Evolutionary conservation across 73 alveolate genomes (phyloP).

Genomic region (Effrenium voratum): DNA sequence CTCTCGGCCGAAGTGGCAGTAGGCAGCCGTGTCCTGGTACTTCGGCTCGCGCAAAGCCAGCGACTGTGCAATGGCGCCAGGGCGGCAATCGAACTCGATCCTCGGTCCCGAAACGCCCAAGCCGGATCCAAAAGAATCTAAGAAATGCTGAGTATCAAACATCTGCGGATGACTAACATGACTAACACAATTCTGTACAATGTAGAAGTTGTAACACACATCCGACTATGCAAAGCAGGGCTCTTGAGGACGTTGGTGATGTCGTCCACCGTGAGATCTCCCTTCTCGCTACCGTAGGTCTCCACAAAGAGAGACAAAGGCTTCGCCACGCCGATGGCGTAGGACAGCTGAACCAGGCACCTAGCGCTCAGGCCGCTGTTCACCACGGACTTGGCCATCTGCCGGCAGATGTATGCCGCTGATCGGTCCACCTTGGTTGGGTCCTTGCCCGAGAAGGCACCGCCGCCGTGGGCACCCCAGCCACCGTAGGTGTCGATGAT

Average conservation of each 20-base stretch:
- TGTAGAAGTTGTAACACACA: too few relatives aligned
- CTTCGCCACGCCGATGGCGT: conserved; percentile 97
- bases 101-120: neutral
- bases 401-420: conserved; percentile 99
- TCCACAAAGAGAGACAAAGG: conserved; percentile 98
- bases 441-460: conserved; percentile 99
- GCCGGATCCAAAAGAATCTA: neutral
- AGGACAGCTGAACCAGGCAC: conserved; percentile 98
- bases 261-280: conserved; percentile 96
- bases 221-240: too few relatives aligned
- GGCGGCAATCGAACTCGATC: conserved; percentile 97
- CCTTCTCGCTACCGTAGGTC: conserved; percentile 97
- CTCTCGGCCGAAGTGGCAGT: conserved; percentile 98
- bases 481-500: conserved; percentile 99
- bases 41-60: conserved; percentile 97
- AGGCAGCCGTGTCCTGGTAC: conserved; percentile 97
- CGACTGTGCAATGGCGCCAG: conserved; percentile 97
- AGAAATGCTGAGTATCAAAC: neutral
- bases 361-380: conserved; percentile 97
- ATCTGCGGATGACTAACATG: too few relatives aligned
- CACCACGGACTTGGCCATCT: conserved; percentile 98
- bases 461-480: conserved; percentile 99
- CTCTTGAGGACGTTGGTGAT: conserved; percentile 95
- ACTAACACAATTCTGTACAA: too few relatives aligned
- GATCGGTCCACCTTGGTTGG: conserved; percentile 99